phyloP scores from a whole-genome alignment of 495 filamentous ascomycete species.

The Annulohypoxylon nitens region DNA sequence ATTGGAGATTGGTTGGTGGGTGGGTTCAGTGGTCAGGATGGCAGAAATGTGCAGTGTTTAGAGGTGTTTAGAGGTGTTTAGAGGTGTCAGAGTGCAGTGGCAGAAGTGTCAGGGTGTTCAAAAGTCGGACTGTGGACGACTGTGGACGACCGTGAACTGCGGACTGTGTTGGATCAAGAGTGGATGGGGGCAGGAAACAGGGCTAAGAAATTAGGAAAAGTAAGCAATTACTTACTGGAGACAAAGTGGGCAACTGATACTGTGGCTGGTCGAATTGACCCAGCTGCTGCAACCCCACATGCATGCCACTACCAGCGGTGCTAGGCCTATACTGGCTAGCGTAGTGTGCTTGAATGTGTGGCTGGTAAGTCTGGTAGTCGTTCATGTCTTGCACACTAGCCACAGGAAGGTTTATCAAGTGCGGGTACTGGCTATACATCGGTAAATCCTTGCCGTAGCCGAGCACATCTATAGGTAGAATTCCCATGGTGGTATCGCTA shows the following conservation, averaged over 20 bases:
- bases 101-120: no score
- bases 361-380: background rate
- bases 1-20: slow-evolving; percentile 32
- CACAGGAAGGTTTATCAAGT: background rate
- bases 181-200: background rate
- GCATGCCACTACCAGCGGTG: no score
- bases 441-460: background rate
- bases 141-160: no score
- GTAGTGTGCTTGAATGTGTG: background rate
- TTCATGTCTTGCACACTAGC: background rate
- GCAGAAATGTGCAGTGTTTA: no score
- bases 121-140: no score
- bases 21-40: background rate
- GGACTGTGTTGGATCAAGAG: background rate
- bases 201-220: no score
- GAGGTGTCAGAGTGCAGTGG: no score
- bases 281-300: no score
- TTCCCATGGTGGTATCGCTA: background rate
- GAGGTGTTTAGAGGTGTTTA: no score
- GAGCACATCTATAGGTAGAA: background rate
- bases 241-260: no score
- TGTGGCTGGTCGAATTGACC: background rate
- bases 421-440: background rate
- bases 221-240: no score
- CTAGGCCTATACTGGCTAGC: no score